Evolutionary conservation across 352 stramenopile species (phyloP), one percentile per base, ranked within the genome.

Genomic region (Pythium inflatum): DNA sequence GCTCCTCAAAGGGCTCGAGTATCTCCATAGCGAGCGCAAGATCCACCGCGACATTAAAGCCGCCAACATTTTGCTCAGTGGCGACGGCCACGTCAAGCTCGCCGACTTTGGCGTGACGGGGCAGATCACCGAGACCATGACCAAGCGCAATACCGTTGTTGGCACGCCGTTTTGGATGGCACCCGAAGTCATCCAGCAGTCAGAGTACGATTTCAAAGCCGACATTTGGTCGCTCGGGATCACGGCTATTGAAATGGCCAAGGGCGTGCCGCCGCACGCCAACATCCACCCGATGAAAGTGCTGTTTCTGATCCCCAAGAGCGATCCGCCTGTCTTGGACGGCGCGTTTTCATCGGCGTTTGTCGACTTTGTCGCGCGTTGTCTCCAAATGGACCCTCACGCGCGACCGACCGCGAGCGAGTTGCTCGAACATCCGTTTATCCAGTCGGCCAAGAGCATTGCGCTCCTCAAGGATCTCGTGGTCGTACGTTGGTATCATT

Each of bases 261-360:
- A 97, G 36, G 90, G 90, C 9, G 83, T 88, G 50, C 89, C 91
- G 16, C 91, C 91, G 93, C 95, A 99, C 61, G 80, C 88, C 51
- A 86, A 93, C 66, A 89, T 99, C 43, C 97, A 99, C 77, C 98
- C 98, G 8, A 98, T 99, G 85, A 92, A 98, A 74, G 98, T 98
- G 56, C 95, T 99, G 62, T 99, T 99, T 77, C 91, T 99, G 69
- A 99, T 99, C 75, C 97, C 98, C 7, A 97, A 94, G 43, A 97
- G 97, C 76, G 89, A 96, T 9, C 90, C 94, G 41, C 91, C 95
- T 3, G 81, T 74, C 34, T 81, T 99, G 9, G 84, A 94, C 48
- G 87, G 77, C 36, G 79, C 72, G 31, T 94, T 94, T 62, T 93
- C 87, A n/a, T 34, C 73, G 14, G 76, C 77, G 56, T 91, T 95